A percentile compares a stretch with the other conserved stretches of the same genome.
These are phyloP conservation scores for Raddia guianensis DNA, from an alignment of 176 grass and related monocot genomes.

Conservation along the genomic window DNA sequence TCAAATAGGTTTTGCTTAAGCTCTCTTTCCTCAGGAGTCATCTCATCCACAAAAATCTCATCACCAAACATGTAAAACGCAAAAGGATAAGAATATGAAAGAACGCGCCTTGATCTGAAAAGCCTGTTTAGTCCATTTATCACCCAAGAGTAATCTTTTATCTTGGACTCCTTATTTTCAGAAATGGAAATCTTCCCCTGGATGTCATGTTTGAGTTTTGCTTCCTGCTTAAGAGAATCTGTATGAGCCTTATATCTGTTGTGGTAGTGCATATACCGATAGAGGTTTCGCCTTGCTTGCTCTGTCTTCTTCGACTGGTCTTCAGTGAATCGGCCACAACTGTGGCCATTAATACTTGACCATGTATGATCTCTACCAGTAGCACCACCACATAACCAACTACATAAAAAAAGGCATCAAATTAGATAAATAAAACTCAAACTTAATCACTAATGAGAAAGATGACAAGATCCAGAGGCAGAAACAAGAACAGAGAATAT, in stretches of 20 bases:
- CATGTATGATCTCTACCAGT: conserved; percentile 92
- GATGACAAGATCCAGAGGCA: background rate
- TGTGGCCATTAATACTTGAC: conserved; percentile 85
- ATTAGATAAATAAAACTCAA: conserved; percentile 27
- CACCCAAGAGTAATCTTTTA: conserved; percentile 95
- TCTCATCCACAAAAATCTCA: conserved; percentile 81
- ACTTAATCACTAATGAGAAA: conserved; percentile 1
- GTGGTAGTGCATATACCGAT: conserved; percentile 81
- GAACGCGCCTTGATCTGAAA: conserved; percentile 91
- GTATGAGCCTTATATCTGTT: conserved; percentile 78
- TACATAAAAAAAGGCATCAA: conserved; percentile 51
- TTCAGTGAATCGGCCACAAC: conserved; percentile 86
- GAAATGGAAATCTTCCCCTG: conserved; percentile 86
- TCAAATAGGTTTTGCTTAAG: conserved; percentile 96
- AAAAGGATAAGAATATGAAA: conserved; percentile 89
- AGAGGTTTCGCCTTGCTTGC: conserved; percentile 63
- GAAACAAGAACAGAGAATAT: background rate
- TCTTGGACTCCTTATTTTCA: conserved; percentile 95
- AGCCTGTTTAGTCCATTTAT: conserved; percentile 86
- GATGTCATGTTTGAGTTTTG: conserved; percentile 63
- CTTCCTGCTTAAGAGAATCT: conserved; percentile 73
- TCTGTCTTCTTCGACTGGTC: conserved; percentile 68
- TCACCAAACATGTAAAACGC: conserved; percentile 83
- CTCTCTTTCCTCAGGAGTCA: conserved; percentile 66
- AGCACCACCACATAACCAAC: conserved; percentile 95